A percentile compares a stretch with the other conserved stretches of the same genome.
Conservation (phyloP, 2,329 filamentous ascomycete species). For the Ceratocystiopsis brevicomis region DNA sequence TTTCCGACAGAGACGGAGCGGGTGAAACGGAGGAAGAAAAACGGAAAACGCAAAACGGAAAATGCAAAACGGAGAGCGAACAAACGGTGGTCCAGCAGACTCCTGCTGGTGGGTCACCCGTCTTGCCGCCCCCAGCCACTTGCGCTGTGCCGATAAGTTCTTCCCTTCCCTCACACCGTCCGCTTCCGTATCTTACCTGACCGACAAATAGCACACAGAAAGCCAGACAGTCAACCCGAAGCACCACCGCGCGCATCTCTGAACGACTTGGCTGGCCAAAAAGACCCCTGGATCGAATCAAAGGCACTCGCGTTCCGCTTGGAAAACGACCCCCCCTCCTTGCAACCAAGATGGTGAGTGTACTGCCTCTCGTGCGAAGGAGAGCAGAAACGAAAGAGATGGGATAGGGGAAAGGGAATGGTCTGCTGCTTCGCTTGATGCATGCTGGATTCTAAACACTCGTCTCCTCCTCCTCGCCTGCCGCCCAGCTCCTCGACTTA, state of each 20-base stretch:
- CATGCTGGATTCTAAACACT: slow-evolving; percentile 20
- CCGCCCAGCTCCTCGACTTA: slow-evolving; percentile 40
- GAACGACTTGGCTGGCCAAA: not conserved
- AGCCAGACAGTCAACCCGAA: not conserved
- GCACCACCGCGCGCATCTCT: not conserved
- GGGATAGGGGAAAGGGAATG: not conserved
- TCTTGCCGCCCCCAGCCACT: not conserved
- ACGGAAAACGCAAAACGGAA: no score
- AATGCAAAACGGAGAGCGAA: no score
- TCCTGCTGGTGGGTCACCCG: not conserved
- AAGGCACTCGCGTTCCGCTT: no score
- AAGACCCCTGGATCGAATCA: no score
- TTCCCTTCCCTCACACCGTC: not conserved
- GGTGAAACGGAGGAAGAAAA: no score
- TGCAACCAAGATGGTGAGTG: no score
- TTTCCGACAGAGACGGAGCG: no score
- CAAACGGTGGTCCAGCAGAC: no score
- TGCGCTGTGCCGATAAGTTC: not conserved
- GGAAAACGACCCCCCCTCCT: no score
- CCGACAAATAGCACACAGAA: slow-evolving; percentile 1
- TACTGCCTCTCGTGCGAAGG: no score
- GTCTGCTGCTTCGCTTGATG: not conserved
- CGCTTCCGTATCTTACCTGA: not conserved
- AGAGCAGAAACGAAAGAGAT: not conserved
- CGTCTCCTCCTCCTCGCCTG: not conserved